phyloP scores from a whole-genome alignment of 345 rosid species.

The Syzygium grande region DNA sequence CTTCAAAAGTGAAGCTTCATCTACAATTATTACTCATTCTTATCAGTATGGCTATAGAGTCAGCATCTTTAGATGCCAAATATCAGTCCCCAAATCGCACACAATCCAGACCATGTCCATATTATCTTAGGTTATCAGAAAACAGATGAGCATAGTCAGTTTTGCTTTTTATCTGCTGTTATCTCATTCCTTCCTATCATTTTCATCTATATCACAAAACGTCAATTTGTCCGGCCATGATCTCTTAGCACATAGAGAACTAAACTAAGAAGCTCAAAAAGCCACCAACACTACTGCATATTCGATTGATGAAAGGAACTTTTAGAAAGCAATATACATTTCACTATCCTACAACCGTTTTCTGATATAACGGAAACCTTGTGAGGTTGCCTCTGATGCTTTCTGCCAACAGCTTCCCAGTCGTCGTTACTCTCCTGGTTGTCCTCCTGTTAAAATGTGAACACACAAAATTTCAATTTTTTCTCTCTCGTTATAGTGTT shows the following conservation, averaged over 20 bases:
- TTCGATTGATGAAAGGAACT: not conserved
- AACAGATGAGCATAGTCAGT: not conserved
- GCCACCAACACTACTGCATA: not conserved
- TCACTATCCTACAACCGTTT: not conserved
- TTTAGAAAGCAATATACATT: not conserved
- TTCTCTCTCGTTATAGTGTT: not conserved
- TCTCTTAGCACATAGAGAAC: not conserved
- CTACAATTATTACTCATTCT: not conserved
- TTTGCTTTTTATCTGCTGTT: not conserved
- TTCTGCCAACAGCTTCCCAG: slow-evolving; percentile 77
- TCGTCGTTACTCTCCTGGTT: slow-evolving; percentile 41
- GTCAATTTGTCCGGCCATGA: not conserved
- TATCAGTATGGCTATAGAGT: not conserved
- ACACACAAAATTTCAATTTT: not conserved
- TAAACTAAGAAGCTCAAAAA: not conserved
- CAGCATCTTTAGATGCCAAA: not conserved
- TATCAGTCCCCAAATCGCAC: not conserved
- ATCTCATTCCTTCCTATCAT: not conserved
- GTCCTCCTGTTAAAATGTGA: slow-evolving; percentile 17
- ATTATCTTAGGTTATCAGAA: not conserved
- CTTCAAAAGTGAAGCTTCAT: not conserved
- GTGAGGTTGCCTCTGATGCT: slow-evolving; percentile 45
- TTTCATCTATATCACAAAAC: not conserved
- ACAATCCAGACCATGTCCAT: not conserved
- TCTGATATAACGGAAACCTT: slow-evolving; percentile 27